A percentile compares a stretch with the other conserved stretches of the same genome.
These are phyloP conservation scores for Lactarius sp. DNA, from an alignment of 768 basidiomycete species.

Conservation along the genomic window DNA sequence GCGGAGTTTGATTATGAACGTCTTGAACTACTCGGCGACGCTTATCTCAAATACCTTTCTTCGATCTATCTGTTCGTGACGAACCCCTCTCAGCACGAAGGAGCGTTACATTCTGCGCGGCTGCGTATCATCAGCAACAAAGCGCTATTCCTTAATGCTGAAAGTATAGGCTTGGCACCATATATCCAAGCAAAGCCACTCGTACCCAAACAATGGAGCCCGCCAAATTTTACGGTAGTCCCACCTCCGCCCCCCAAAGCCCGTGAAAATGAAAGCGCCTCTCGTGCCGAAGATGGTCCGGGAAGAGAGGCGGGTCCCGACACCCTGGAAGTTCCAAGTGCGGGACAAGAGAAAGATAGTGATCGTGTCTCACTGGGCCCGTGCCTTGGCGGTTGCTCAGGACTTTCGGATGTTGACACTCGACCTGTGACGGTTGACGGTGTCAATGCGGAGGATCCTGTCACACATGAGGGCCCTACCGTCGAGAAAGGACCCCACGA, in stretches of 20 bases:
- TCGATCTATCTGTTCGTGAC: conserved; percentile 72
- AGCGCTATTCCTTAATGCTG: conserved; percentile 51
- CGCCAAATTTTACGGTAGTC: conserved; percentile 39
- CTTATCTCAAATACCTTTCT: conserved; percentile 75
- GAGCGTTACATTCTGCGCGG: conserved; percentile 59
- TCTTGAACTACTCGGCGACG: conserved; percentile 78
- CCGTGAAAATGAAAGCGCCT: not conserved
- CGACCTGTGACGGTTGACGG: not conserved
- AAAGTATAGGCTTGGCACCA: conserved; percentile 54
- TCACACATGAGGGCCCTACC: not conserved
- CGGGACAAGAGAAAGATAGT: not conserved
- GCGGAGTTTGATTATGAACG: conserved; percentile 79
- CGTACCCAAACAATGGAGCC: conserved; percentile 60
- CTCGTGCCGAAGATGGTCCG: not conserved
- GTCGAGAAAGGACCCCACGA: not conserved
- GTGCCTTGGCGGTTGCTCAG: not conserved
- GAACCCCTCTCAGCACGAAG: conserved; percentile 59
- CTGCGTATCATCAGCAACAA: conserved; percentile 74
- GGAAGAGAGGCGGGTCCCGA: not conserved
- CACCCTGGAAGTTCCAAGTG: not conserved
- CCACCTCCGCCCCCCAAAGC: conserved; percentile 24
- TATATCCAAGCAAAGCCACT: conserved; percentile 74
- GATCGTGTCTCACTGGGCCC: not conserved
- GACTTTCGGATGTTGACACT: not conserved
- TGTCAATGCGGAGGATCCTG: not conserved